Conservation (phyloP, 306 rosid genomes). For the Gynostemma pentaphyllum region DNA sequence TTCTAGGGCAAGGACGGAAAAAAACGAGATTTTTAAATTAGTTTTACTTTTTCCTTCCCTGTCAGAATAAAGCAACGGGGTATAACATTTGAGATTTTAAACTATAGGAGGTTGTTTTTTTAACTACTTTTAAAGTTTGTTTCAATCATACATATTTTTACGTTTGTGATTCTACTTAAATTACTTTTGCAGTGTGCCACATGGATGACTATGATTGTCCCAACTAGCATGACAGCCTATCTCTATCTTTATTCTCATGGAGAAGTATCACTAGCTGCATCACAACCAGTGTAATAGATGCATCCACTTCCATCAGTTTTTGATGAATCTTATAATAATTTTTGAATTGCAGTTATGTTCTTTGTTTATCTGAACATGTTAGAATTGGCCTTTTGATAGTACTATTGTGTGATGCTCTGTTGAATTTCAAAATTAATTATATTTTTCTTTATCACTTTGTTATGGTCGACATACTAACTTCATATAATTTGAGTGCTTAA, state of each 20-base stretch:
- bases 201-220: constrained; percentile 94
- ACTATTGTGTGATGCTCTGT: background rate
- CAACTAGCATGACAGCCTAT: constrained; percentile 94
- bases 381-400: background rate
- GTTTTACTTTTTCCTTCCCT: too few relatives aligned
- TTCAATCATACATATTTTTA: background rate
- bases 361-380: constrained; percentile 1
- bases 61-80: too few relatives aligned
- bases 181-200: constrained; percentile 76
- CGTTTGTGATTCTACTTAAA: background rate
- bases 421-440: background rate
- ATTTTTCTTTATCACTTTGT: background rate
- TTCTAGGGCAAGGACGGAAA: too few relatives aligned
- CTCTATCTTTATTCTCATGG: constrained; percentile 93
- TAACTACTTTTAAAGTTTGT: too few relatives aligned
- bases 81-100: too few relatives aligned
- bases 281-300: constrained; percentile 99
- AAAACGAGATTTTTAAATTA: too few relatives aligned
- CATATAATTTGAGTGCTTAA: background rate
- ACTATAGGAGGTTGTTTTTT: too few relatives aligned
- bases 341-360: background rate
- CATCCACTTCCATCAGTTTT: constrained; percentile 42
- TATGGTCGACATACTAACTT: background rate
- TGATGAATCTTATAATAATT: background rate
- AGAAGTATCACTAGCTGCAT: constrained; percentile 96